Evolutionary conservation across 345 rosid genomes (phyloP).

Genomic region (Gossypium sturtianum): DNA sequence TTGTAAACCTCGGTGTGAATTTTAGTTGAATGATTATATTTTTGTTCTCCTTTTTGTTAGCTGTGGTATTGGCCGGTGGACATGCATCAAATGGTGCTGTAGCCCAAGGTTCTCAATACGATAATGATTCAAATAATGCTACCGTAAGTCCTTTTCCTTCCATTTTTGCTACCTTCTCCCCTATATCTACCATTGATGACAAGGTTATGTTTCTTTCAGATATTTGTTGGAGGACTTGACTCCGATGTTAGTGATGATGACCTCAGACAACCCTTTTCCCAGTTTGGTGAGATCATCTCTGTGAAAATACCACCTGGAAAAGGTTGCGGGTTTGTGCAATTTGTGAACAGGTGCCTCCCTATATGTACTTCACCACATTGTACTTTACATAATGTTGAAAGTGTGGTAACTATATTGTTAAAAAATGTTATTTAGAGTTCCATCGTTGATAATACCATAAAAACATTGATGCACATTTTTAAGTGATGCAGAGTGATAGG

Average conservation of each 20-base stretch:
- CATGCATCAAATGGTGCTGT: constrained; percentile 58
- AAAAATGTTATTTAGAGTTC: not conserved
- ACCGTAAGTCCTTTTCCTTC: constrained; percentile 57
- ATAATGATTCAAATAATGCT: constrained; percentile 66
- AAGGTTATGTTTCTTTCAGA: constrained; percentile 36
- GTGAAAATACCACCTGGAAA: constrained; percentile 92
- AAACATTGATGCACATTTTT: not conserved
- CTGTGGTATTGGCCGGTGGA: constrained; percentile 80
- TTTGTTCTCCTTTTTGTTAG: constrained; percentile 31
- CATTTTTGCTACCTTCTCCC: constrained; percentile 2
- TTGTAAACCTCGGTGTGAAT: constrained; percentile 12
- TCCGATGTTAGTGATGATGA: constrained; percentile 78
- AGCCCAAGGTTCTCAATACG: constrained; percentile 57
- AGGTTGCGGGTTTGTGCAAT: constrained; percentile 94
- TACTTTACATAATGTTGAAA: not conserved
- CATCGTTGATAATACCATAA: not conserved
- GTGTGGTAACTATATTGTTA: not conserved
- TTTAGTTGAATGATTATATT: constrained; percentile 15
- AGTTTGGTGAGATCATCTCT: constrained; percentile 82
- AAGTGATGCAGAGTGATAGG: not conserved
- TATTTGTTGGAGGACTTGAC: constrained; percentile 93
- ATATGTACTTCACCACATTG: constrained; percentile 4
- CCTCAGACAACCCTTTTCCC: constrained; percentile 72
- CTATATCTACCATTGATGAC: constrained; percentile 10
- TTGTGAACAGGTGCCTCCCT: constrained; percentile 53